These are phyloP conservation scores for Chytridiales sp. DNA, from an alignment of 371 early-diverging fungal genomes.

Conservation along the genomic window DNA sequence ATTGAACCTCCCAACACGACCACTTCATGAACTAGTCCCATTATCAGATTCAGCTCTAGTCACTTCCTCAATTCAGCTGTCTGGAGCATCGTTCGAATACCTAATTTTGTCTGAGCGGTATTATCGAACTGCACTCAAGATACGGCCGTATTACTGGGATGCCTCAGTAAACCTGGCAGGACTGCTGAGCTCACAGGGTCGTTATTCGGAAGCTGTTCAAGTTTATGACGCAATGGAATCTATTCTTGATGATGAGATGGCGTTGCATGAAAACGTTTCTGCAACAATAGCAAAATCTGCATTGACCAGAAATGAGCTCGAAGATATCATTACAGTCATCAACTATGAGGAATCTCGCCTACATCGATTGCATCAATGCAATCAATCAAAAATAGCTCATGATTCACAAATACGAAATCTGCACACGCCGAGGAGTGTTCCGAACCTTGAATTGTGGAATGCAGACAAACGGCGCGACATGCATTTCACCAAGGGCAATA, in stretches of 20 bases:
- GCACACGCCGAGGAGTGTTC: too few relatives aligned
- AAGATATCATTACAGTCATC: too few relatives aligned
- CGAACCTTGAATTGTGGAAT: too few relatives aligned
- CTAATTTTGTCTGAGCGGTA: slow-evolving; percentile 67
- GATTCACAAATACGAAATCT: too few relatives aligned
- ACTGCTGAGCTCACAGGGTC: slow-evolving; percentile 62
- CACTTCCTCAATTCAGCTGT: too few relatives aligned
- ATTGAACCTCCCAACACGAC: background rate
- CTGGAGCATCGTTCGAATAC: slow-evolving; percentile 3
- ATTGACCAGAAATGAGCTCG: too few relatives aligned
- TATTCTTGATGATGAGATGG: background rate
- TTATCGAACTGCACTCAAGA: slow-evolving; percentile 82
- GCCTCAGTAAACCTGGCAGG: slow-evolving; percentile 86
- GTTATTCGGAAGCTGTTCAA: slow-evolving; percentile 67
- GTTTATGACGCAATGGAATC: slow-evolving; percentile 72
- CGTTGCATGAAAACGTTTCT: background rate
- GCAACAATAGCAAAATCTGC: too few relatives aligned
- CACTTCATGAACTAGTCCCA: too few relatives aligned
- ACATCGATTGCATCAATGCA: slow-evolving; percentile 65
- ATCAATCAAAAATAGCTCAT: too few relatives aligned
- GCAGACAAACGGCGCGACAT: slow-evolving; percentile 59
- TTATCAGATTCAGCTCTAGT: too few relatives aligned
- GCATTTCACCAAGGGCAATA: slow-evolving; percentile 82
- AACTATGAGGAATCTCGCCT: slow-evolving; percentile 39
- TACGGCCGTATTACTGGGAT: slow-evolving; percentile 90